These are phyloP conservation scores for Tetraselmis chui DNA, from an alignment of 139 green algal species.

Conservation along the genomic window DNA sequence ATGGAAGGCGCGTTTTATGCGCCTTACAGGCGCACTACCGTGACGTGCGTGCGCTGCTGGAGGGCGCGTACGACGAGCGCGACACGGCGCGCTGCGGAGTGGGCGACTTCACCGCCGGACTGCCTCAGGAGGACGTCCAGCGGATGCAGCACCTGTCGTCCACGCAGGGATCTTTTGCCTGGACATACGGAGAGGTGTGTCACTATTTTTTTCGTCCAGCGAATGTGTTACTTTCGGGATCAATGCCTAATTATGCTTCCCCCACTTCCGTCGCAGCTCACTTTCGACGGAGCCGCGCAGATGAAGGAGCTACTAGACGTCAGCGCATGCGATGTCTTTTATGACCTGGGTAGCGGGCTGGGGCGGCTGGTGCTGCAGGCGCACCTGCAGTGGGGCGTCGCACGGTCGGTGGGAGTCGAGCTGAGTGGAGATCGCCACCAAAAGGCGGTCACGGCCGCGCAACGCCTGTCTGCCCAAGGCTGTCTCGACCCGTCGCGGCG, in stretches of 20 bases:
- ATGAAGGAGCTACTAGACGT: not conserved
- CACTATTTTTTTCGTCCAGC: not conserved
- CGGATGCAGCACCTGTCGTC: not conserved
- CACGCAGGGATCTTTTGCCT: not conserved
- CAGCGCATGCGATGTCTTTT: not conserved
- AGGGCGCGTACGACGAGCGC: not conserved
- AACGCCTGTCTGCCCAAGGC: not conserved
- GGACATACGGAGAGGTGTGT: not conserved
- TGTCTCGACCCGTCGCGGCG: not conserved
- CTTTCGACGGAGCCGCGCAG: not conserved
- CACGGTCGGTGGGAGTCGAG: not conserved
- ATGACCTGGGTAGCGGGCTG: conserved; percentile 2
- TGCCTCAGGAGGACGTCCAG: not conserved
- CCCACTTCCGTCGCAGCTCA: not conserved
- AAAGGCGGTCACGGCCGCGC: not conserved
- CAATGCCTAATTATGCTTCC: too few species aligned
- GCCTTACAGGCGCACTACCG: not conserved
- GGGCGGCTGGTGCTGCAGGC: not conserved
- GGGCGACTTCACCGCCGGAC: not conserved
- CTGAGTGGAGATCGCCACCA: not conserved
- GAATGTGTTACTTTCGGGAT: not conserved
- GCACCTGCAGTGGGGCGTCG: not conserved
- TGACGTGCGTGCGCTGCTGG: not conserved
- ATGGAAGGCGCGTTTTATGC: too few species aligned
- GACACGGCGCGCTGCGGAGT: not conserved